phyloP scores from a whole-genome alignment of 371 early-diverging fungal species.

The Lichtheimia ramosa region DNA sequence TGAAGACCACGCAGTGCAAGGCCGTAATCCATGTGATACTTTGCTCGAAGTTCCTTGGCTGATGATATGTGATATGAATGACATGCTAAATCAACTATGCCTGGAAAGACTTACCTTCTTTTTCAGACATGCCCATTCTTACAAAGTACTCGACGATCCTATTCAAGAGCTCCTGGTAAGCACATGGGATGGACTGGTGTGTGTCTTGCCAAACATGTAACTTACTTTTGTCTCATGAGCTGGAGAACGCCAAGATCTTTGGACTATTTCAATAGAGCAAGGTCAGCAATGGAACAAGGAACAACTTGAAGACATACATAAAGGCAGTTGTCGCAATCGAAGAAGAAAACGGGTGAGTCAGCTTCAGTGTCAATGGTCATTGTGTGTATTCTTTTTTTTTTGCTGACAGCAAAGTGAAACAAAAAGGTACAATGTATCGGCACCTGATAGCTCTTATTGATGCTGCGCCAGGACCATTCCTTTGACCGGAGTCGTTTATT shows the following conservation, averaged over 20 bases:
- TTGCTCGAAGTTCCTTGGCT: conserved; percentile 50
- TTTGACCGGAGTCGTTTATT: no score
- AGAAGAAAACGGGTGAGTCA: conserved; percentile 68
- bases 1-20: conserved; percentile 78
- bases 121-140: conserved; percentile 51
- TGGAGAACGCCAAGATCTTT: conserved; percentile 56
- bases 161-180: not conserved
- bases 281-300: not conserved
- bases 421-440: no score
- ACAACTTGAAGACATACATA: conserved; percentile 42
- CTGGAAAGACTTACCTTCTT: conserved; percentile 26
- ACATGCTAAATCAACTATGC: not conserved
- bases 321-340: conserved; percentile 87
- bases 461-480: no score
- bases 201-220: no score
- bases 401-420: no score
- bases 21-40: conserved; percentile 74
- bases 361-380: not conserved
- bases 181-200: no score
- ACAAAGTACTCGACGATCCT: conserved; percentile 60
- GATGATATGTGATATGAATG: not conserved
- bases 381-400: no score
- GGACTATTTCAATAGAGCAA: not conserved
- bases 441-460: no score
- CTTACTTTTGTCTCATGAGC: conserved; percentile 64